A percentile compares a stretch with the other conserved stretches of the same genome.
Conservation (phyloP, 1,284 basidiomycete species). For the Ustanciosporium gigantosporum region DNA sequence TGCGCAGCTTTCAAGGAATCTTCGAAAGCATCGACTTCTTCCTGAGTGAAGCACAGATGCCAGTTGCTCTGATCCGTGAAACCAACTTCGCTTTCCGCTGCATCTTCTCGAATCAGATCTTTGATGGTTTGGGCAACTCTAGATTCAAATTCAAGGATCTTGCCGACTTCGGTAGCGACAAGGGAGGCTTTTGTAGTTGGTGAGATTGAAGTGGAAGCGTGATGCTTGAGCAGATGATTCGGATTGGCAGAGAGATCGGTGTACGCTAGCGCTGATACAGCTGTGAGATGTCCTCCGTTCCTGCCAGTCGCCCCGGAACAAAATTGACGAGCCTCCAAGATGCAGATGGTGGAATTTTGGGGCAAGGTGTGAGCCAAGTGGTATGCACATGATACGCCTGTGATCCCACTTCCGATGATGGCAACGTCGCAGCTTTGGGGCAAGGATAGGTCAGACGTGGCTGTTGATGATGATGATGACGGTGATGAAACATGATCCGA, state of each 20-base stretch:
- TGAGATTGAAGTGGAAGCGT: not conserved
- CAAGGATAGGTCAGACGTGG: too few species aligned
- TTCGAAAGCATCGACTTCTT: conserved; percentile 31
- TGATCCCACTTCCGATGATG: conserved; percentile 44
- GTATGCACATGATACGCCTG: conserved; percentile 33
- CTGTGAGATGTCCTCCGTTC: conserved; percentile 50
- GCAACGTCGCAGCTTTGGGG: conserved; percentile 10
- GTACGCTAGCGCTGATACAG: conserved; percentile 38
- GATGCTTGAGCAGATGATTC: conserved; percentile 10
- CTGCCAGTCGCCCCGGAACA: conserved; percentile 47
- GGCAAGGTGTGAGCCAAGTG: conserved; percentile 22
- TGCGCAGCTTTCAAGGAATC: conserved; percentile 16
- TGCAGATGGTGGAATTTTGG: conserved; percentile 5
- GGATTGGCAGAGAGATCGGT: conserved; percentile 33
- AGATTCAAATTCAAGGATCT: conserved; percentile 33
- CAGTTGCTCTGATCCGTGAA: conserved; percentile 31
- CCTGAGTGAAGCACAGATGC: conserved; percentile 33
- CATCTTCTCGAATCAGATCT: conserved; percentile 5
- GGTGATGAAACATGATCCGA: not conserved
- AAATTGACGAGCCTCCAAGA: conserved; percentile 41
- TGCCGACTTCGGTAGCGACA: conserved; percentile 8
- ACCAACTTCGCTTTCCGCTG: conserved; percentile 4
- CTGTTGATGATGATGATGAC: too few species aligned
- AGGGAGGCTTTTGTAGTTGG: not conserved
- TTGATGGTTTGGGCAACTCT: conserved; percentile 17